Evolutionary conservation across 2,329 filamentous ascomycete genomes (phyloP).

Genomic region (Xylaria sp.): DNA sequence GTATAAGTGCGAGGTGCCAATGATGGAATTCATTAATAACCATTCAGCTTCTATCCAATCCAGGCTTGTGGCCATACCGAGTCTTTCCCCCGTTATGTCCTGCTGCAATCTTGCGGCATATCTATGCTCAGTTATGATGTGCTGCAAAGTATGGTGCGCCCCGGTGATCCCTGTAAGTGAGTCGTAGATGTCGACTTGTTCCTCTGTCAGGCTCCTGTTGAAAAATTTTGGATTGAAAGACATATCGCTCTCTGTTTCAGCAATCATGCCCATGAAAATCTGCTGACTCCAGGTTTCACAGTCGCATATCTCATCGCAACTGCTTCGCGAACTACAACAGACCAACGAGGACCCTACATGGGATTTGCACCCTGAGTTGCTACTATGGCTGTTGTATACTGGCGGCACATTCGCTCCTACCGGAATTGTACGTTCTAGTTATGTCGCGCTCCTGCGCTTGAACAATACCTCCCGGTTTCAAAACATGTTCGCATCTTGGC

Average conservation of each 20-base stretch:
- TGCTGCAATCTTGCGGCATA: constrained; percentile 56
- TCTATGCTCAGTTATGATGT: constrained; percentile 54
- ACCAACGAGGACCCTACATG: constrained; percentile 47
- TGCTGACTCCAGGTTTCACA: constrained; percentile 38
- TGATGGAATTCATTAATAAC: constrained; percentile 53
- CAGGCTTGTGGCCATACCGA: constrained; percentile 47
- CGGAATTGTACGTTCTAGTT: constrained; percentile 47
- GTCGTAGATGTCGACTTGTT: not conserved
- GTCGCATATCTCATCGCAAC: constrained; percentile 48
- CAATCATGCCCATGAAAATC: not conserved
- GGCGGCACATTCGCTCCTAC: constrained; percentile 53
- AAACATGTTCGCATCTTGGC: constrained; percentile 48
- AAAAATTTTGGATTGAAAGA: not conserved
- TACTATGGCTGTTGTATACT: constrained; percentile 53
- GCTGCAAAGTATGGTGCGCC: constrained; percentile 55
- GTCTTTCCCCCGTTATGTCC: constrained; percentile 42
- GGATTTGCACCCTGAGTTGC: constrained; percentile 49
- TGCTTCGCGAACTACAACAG: constrained; percentile 51
- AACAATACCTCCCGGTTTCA: constrained; percentile 38
- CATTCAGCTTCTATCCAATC: constrained; percentile 58
- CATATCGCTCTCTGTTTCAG: not conserved
- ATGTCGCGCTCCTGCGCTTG: constrained; percentile 43
- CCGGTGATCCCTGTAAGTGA: constrained; percentile 54
- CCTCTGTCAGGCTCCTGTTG: not conserved
- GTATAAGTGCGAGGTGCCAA: constrained; percentile 36